Base-by-base conservation (phyloP, 306 rosid species). In the Quercus parvula region DNA sequence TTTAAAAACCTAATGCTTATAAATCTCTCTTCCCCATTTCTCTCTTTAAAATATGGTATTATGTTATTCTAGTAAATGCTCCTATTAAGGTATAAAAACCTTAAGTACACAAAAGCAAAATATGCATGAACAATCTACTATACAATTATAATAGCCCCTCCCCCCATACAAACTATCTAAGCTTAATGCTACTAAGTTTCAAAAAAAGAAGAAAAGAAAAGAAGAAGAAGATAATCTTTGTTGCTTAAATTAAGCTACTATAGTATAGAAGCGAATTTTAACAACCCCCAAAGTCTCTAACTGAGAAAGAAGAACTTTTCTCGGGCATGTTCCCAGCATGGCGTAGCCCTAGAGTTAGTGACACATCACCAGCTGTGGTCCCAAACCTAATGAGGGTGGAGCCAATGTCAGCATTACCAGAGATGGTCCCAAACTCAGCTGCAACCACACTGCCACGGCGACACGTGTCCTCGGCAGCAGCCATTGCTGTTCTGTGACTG, bases 261-360 rank as follows among this genome's bases (percentile, higher is more conserved):
- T 63, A 57, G 15, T 49, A 12, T 59, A 41, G 57, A 73, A 41
- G 46, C 46, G 8, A 41, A 77, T 71, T 71, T 80, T 71, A 92
- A 84, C 92, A 88, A 78, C 82, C 90, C 74, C 95, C 94, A 62
- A 90, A 92, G 80, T 94, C 97, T 83, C 92, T 93, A 78, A 90
- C 84, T 4, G 96, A 84, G 92, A 96, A 96, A 81, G 96, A 77
- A 75, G 88, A 33, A 56, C 82, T 62, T 46, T 87, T 87, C 54
- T 91, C 96, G 13, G 96, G 91, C 85, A 87, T 79, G 83, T 93
- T 89, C 17, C 99, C 99, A 66, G 97, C 94, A 57, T 92, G 99
- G 85, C 97, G 99, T 64, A 95, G 87, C 90, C 99, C 99, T 75
- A 95, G 76, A 55, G 99, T 95, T 81, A 95, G 99, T 56, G 99